These are phyloP conservation scores for Candida peoriensis DNA, from an alignment of 805 yeast genomes.

Conservation along the genomic window DNA sequence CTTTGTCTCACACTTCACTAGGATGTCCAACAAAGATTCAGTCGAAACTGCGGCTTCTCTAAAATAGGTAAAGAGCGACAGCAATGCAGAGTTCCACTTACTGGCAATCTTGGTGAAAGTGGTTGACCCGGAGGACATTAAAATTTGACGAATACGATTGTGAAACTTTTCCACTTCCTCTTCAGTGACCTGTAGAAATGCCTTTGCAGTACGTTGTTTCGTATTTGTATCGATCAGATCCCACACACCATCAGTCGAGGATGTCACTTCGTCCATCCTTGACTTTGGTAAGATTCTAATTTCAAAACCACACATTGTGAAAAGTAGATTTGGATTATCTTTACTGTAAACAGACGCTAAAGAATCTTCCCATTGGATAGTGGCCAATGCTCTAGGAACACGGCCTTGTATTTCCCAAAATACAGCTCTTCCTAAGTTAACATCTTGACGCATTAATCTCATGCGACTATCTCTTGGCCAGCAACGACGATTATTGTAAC, in stretches of 20 bases:
- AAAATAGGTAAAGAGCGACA: constrained; percentile 81
- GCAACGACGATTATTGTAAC: constrained; percentile 82
- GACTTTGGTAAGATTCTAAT: constrained; percentile 77
- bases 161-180: constrained; percentile 77
- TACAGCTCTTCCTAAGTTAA: constrained; percentile 84
- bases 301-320: constrained; percentile 94
- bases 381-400: constrained; percentile 69
- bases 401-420: constrained; percentile 86
- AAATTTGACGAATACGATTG: constrained; percentile 78
- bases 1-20: constrained; percentile 89
- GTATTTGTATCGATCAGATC: constrained; percentile 65
- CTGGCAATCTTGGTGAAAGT: constrained; percentile 92
- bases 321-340: constrained; percentile 84
- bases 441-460: constrained; percentile 88
- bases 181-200: constrained; percentile 76
- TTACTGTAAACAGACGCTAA: constrained; percentile 84
- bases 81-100: constrained; percentile 91
- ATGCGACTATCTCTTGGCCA: constrained; percentile 95
- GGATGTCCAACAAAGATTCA: constrained; percentile 64
- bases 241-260: constrained; percentile 86
- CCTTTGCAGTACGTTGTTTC: constrained; percentile 85
- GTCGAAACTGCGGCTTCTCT: constrained; percentile 92
- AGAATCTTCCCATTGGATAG: constrained; percentile 73
- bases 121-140: constrained; percentile 94
- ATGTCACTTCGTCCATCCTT: constrained; percentile 47